Evolutionary conservation across 129 eudicot genomes (phyloP).

Genomic region (Arctium lappa): DNA sequence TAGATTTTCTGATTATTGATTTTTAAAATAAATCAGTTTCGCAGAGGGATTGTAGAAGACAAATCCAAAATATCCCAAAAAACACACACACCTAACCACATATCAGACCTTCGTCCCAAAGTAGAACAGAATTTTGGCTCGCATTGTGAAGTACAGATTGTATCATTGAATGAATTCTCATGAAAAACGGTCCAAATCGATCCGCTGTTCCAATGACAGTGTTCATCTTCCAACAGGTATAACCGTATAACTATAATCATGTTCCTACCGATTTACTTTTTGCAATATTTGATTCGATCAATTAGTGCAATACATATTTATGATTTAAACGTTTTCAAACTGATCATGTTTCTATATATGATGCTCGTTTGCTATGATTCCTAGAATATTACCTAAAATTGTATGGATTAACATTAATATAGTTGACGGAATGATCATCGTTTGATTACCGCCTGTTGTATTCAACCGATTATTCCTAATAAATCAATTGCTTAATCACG

Average conservation of each 20-base stretch:
- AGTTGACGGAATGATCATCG: neutral
- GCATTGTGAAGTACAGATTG: neutral
- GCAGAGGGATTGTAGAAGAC: neutral
- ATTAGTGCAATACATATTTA: neutral
- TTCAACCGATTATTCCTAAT: neutral
- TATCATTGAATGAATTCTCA: no score
- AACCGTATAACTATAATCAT: neutral
- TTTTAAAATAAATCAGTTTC: neutral
- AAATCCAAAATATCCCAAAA: neutral
- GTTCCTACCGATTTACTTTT: neutral
- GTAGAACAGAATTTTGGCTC: neutral
- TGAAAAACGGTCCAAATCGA: neutral
- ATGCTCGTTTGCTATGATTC: neutral
- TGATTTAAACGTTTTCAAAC: neutral
- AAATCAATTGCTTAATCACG: neutral
- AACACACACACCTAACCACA: neutral
- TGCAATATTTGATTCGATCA: neutral
- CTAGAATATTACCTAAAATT: neutral
- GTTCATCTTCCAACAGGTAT: neutral
- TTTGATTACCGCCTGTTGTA: neutral
- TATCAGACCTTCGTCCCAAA: neutral
- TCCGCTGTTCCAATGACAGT: neutral
- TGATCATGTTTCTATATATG: neutral
- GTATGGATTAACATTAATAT: neutral
- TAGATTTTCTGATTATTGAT: no score